These are phyloP conservation scores for Arthrinium phaeospermum DNA, from an alignment of 2,329 filamentous ascomycete species.

Conservation along the genomic window DNA sequence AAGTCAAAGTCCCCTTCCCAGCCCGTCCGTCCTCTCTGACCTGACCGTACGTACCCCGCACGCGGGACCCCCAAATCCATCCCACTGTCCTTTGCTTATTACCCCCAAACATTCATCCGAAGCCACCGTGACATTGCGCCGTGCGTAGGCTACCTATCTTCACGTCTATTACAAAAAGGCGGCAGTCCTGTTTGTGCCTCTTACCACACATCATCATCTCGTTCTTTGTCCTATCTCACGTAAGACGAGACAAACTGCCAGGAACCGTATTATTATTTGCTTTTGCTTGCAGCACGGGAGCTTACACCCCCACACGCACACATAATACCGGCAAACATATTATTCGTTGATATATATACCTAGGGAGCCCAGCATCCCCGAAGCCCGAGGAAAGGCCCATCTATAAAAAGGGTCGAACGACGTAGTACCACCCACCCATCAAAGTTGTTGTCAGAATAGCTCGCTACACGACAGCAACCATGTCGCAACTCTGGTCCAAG, in stretches of 20 bases:
- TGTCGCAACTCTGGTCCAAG: constrained; percentile 32
- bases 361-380: neutral
- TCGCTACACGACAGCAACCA: constrained; percentile 8
- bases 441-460: neutral
- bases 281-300: neutral
- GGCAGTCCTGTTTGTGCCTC: neutral
- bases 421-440: neutral
- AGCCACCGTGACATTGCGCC: constrained; percentile 10
- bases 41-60: neutral
- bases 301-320: neutral
- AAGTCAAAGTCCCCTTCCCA: neutral
- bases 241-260: neutral
- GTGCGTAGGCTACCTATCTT: neutral
- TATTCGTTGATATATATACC: neutral
- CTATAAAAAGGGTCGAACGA: neutral
- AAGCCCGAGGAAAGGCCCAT: neutral
- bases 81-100: neutral
- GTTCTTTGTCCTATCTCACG: neutral
- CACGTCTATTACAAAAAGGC: constrained; percentile 1
- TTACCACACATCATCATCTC: too few relatives aligned
- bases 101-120: constrained; percentile 11
- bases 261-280: neutral
- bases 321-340: neutral
- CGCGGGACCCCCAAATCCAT: constrained; percentile 1
- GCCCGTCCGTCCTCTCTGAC: neutral